phyloP scores from a whole-genome alignment of 2,329 filamentous ascomycete species.

The Alternaria arbusti region DNA sequence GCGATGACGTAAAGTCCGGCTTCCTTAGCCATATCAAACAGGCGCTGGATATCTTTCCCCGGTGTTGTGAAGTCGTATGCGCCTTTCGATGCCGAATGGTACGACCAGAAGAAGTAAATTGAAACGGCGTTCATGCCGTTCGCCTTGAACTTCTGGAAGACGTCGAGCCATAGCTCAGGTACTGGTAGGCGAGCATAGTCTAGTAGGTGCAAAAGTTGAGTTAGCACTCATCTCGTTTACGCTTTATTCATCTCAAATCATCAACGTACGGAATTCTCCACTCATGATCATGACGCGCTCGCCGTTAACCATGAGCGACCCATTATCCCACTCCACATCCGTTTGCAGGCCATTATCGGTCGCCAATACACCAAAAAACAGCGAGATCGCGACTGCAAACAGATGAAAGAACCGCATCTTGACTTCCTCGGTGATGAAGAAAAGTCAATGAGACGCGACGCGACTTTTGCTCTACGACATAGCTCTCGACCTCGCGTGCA shows the following conservation, averaged over 20 bases:
- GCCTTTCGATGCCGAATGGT: conserved; percentile 54
- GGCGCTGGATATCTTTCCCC: conserved; percentile 58
- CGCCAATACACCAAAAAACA: conserved; percentile 23
- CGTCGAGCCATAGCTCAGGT: conserved; percentile 61
- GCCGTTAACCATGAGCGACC: conserved; percentile 59
- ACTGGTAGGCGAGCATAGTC: conserved; percentile 61
- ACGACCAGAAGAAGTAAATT: conserved; percentile 61
- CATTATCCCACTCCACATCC: conserved; percentile 60
- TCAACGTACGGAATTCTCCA: conserved; percentile 54
- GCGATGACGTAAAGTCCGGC: conserved; percentile 60
- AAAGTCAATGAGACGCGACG: neutral
- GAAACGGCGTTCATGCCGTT: conserved; percentile 61
- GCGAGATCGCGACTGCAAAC: conserved; percentile 7
- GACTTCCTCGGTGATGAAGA: neutral
- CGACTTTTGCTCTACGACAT: neutral
- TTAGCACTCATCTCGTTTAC: neutral
- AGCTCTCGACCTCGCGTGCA: neutral
- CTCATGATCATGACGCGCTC: conserved; percentile 57
- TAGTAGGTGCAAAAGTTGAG: neutral
- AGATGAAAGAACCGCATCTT: conserved; percentile 17
- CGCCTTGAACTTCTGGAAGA: conserved; percentile 62
- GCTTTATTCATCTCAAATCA: neutral
- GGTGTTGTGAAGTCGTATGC: conserved; percentile 59
- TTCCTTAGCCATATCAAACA: conserved; percentile 60
- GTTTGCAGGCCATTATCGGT: conserved; percentile 37